Base-by-base conservation (phyloP, 352 stramenopile species). In the Globisporangium barbulae region DNA sequence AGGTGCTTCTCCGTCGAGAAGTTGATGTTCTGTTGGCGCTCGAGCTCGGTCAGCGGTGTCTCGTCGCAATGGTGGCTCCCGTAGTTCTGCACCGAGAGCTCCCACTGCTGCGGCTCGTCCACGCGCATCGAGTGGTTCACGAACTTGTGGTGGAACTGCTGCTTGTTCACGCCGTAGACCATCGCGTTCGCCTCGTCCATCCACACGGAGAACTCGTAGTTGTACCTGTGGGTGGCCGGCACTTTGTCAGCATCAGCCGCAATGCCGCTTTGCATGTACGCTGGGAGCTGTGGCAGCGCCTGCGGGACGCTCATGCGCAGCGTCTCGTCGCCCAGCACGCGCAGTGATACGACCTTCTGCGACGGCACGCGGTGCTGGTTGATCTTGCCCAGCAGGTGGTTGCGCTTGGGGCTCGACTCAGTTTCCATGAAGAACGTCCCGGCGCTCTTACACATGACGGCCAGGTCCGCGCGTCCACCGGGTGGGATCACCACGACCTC, bases 151-250 rank as follows among this genome's bases (percentile, higher is more conserved):
- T 75, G 50, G 37, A 91, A 74, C 35, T 57, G 72, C 53, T 83
- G 62, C 63, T 83, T 73, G 69, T 91, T 91, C 8, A 91, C 80
- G n/a, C 79, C 80, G 65, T 84, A 91, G 22, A 50, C 63, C 53
- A 85, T 75, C 5, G 71, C 65, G 13, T 57, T 64, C 6, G 33
- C 37, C n/a, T 59, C 53, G 53, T 86, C 78, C 75, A 80, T 88
- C 83, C 80, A 90, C 3, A 91, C 73, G 0, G 82, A 89, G 65
- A 91, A 91, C 63, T 90, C 82, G 61, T 89, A 90, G 37, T 73
- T 69, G 74, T 91, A 91, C 61, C 74, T 75, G 68, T 79, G 53
- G n/a, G 82, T 74, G 45, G 45, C 22, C 31, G 70, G 52, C 1
- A 69, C 35, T 37, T 66, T 48, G 12, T 47, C 41, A n/a, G 35